Evolutionary conservation across 169 alveolate species (phyloP).

Genomic region (Plasmodium falciparum): DNA sequence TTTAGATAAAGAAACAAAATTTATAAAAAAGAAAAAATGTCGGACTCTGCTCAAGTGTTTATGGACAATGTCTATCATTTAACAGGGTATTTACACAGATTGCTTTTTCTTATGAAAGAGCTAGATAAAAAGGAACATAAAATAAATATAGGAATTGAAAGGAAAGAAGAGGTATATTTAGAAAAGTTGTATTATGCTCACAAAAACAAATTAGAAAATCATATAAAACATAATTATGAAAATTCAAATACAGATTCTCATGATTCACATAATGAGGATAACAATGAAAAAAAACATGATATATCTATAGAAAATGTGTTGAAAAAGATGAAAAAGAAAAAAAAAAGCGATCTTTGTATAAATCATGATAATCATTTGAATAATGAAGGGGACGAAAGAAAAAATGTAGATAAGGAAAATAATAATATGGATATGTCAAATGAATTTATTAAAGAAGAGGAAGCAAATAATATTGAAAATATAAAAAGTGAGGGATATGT

Average conservation of each 20-base stretch:
- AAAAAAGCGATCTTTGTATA: neutral
- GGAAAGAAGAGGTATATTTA: conserved; percentile 58
- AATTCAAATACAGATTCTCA: neutral
- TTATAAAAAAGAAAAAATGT: conserved; percentile 17
- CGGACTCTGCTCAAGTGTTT: conserved; percentile 68
- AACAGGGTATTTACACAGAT: conserved; percentile 70
- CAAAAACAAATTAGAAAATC: conserved; percentile 10
- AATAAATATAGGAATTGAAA: conserved; percentile 27
- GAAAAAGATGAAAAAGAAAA: neutral
- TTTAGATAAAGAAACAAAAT: neutral
- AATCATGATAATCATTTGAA: neutral
- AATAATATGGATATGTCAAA: too few species aligned
- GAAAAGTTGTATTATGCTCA: conserved; percentile 12
- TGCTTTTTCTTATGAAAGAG: conserved; percentile 64
- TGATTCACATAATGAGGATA: too few species aligned
- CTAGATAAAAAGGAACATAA: conserved; percentile 37
- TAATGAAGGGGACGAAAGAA: neutral
- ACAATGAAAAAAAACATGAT: neutral
- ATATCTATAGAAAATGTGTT: neutral
- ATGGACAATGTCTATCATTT: conserved; percentile 65
- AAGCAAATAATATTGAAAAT: too few species aligned
- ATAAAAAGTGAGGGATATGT: neutral
- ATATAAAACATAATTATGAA: conserved; percentile 9
- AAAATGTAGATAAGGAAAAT: too few species aligned
- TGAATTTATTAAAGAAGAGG: too few species aligned